Evolutionary conservation across 331 rosid genomes (phyloP).

Genomic region (Prunus yedoensis): DNA sequence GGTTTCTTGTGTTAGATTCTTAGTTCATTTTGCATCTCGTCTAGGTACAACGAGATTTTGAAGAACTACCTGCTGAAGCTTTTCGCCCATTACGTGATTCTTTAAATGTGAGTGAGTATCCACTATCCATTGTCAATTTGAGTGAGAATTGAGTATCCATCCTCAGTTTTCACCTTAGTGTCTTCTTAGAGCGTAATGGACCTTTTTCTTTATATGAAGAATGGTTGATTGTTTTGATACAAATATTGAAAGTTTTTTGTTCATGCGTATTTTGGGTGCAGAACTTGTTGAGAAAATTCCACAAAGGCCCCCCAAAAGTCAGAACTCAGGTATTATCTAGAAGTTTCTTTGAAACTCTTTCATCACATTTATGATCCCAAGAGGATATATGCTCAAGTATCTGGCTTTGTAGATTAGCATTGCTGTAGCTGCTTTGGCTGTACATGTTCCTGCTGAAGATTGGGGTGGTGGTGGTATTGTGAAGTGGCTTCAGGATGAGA

Average conservation of each 20-base stretch:
- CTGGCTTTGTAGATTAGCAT: constrained; percentile 79
- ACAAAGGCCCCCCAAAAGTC: constrained; percentile 95
- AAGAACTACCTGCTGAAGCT: constrained; percentile 93
- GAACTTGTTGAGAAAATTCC: constrained; percentile 87
- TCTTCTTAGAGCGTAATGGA: constrained; percentile 1
- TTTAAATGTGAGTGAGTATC: constrained; percentile 83
- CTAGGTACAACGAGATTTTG: constrained; percentile 95
- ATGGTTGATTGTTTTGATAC: not conserved
- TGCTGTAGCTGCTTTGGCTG: constrained; percentile 99
- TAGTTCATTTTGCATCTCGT: constrained; percentile 25
- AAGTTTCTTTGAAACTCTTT: constrained; percentile 10
- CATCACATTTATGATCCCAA: not conserved
- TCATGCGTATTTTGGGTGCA: constrained; percentile 48
- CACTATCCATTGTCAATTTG: not conserved
- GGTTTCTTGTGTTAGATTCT: constrained; percentile 20
- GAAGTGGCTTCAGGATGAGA: constrained; percentile 96
- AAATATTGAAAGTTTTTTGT: not conserved
- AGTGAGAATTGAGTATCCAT: constrained; percentile 59
- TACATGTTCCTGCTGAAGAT: constrained; percentile 93
- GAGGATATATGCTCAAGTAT: constrained; percentile 34
- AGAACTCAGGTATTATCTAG: constrained; percentile 84
- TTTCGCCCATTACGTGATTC: constrained; percentile 94
- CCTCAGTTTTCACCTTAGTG: not conserved
- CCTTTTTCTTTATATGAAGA: not conserved
- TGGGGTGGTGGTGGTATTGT: constrained; percentile 99